Conservation (phyloP, 2,329 filamentous ascomycete species). For the Neofusicoccum cordaticola region DNA sequence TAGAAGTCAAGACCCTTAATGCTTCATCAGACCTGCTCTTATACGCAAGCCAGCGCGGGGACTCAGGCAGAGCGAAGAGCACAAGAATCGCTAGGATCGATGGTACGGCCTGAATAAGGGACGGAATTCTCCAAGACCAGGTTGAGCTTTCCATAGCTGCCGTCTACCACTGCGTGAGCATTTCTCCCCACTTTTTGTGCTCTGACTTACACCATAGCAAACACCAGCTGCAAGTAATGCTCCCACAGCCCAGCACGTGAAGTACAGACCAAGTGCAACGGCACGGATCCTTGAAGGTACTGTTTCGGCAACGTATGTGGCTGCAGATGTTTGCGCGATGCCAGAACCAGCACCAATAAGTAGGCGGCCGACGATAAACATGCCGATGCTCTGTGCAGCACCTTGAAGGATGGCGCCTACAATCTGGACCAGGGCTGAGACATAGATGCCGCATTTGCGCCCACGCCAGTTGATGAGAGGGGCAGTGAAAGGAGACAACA, state of each 20-base stretch:
- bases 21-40: not conserved
- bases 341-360: not conserved
- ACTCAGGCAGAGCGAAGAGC: slow-evolving; percentile 23
- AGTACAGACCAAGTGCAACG: slow-evolving; percentile 12
- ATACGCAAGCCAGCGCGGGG: not conserved
- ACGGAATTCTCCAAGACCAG: slow-evolving; percentile 44
- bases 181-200: not conserved
- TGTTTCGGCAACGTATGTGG: not conserved
- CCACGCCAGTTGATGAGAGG: not conserved
- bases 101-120: slow-evolving; percentile 47
- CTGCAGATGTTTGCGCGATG: not conserved
- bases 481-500: not conserved
- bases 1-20: not conserved
- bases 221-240: slow-evolving; percentile 9
- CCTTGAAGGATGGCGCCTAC: slow-evolving; percentile 5
- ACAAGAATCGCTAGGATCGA: slow-evolving; percentile 41
- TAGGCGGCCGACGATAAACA: not conserved
- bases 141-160: not conserved
- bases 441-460: slow-evolving; percentile 1
- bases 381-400: not conserved
- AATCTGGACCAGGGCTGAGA: not conserved
- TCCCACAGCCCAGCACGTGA: slow-evolving; percentile 16
- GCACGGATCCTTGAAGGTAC: slow-evolving; percentile 10
- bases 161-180: not conserved
- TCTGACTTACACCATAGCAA: slow-evolving; percentile 11